These are phyloP conservation scores for Delonix regia DNA, from an alignment of 306 rosid genomes.

Conservation along the genomic window DNA sequence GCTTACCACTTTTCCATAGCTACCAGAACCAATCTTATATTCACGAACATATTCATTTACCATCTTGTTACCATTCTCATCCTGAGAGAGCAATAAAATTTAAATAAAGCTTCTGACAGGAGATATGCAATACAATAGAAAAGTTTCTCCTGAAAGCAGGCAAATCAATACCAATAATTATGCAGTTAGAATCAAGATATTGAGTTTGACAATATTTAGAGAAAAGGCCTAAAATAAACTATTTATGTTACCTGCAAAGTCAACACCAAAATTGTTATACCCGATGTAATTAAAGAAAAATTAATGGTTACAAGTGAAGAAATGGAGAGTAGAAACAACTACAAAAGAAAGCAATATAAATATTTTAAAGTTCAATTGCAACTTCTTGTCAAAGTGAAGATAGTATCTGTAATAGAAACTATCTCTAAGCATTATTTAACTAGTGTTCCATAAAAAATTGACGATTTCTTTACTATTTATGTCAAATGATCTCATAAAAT, in stretches of 20 bases:
- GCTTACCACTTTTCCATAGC: conserved; percentile 99
- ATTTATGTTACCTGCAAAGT: not conserved
- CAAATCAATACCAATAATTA: conserved; percentile 20
- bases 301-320: not conserved
- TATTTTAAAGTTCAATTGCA: conserved; percentile 7
- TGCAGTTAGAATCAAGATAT: conserved; percentile 5
- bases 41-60: conserved; percentile 94
- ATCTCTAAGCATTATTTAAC: conserved; percentile 10
- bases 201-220: conserved; percentile 1
- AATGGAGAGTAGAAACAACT: not conserved
- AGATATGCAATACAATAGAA: conserved; percentile 12
- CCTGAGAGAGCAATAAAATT: conserved; percentile 53
- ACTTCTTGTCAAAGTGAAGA: conserved; percentile 9
- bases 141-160: not conserved
- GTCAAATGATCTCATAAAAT: not conserved
- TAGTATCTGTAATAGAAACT: not conserved
- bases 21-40: conserved; percentile 90
- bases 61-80: conserved; percentile 88
- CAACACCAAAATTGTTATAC: not conserved
- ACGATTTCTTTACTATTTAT: not conserved
- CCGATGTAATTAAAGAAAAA: not conserved
- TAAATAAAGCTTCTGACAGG: conserved; percentile 13
- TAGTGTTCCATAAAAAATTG: not conserved
- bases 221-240: not conserved
- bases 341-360: not conserved